Evolutionary conservation across 2,329 filamentous ascomycete genomes (phyloP), one percentile per base, ranked within the genome.

Genomic region (Hymenoscyphus occultus): DNA sequence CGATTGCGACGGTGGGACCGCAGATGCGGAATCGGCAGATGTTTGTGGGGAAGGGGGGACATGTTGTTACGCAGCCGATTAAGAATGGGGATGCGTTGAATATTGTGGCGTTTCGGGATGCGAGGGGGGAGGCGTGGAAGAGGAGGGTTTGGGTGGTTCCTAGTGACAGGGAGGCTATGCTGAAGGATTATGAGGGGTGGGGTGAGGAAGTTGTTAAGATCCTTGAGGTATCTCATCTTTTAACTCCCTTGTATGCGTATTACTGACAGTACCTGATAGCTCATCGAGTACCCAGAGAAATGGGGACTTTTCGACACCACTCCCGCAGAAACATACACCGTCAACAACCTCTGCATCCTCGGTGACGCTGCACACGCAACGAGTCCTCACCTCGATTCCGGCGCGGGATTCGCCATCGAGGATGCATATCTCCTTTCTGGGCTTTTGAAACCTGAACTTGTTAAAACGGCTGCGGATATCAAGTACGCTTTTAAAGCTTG

Each of bases 11-110:
- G 3, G 70, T 88, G 2, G 82, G 83, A 1, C 70, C 78, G 6
- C 75, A 84, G 59, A 76, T 81, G 48, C 79, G 61, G 39, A 84
- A 81, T 13, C 74, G 79, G 7, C 81, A 82, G 71, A 84, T 87
- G 79, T 84, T 84, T 72, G 77, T 83, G 39, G 86, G 85, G 0
- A 82, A 81, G 0, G 75, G 78, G 57, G 84, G 82, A 0, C 87
- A 90, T 72, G 69, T 84, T 12, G 78, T 89, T 39, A 86, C 82
- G 0, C 89, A 88, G 71, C 83, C 86, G 0, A 84, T 89, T 5
- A 80, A 81, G 1, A 76, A 79, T 28, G 81, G 81, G 13, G 77
- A 79, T 4, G 77, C 82, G 6, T 80, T 88, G 74, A 89, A 89
- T 71, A 78, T 83, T 2, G 79, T 85, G 22, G 79, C 78, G 1